phyloP scores from a whole-genome alignment of 345 rosid genomes.

The Ricinus communis region DNA sequence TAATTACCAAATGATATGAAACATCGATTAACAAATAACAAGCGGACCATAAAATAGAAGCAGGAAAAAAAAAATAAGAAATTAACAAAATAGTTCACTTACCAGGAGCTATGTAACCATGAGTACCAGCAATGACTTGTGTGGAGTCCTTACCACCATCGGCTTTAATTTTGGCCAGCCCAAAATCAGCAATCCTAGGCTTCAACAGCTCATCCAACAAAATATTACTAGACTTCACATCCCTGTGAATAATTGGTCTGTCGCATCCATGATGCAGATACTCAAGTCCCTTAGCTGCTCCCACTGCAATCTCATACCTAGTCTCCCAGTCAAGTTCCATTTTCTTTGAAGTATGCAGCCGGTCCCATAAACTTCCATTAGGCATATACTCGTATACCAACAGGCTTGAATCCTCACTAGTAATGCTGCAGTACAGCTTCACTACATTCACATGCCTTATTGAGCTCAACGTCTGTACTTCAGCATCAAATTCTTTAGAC shows the following conservation, averaged over 20 bases:
- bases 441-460: conserved; percentile 90
- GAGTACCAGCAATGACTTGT: conserved; percentile 79
- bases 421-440: conserved; percentile 87
- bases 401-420: conserved; percentile 87
- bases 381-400: conserved; percentile 89
- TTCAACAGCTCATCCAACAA: conserved; percentile 67
- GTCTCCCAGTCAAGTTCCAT: conserved; percentile 82
- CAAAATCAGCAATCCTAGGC: conserved; percentile 93
- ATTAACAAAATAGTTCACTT: conserved; percentile 8
- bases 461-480: conserved; percentile 84
- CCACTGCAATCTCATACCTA: conserved; percentile 75
- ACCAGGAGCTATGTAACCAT: conserved; percentile 98
- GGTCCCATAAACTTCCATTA: conserved; percentile 92
- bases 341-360: conserved; percentile 59
- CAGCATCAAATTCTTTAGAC: conserved; percentile 73
- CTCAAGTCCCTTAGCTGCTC: conserved; percentile 85
- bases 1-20: no score
- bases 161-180: conserved; percentile 81
- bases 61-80: no score
- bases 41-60: no score
- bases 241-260: conserved; percentile 74
- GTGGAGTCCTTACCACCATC: conserved; percentile 55
- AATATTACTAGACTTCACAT: conserved; percentile 86
- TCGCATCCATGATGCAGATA: conserved; percentile 83
- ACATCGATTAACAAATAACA: no score